A percentile compares a stretch with the other conserved stretches of the same genome.
Evolutionary conservation across 2,329 filamentous ascomycete genomes (phyloP).

Genomic region (Neocatenulostroma microsporum): DNA sequence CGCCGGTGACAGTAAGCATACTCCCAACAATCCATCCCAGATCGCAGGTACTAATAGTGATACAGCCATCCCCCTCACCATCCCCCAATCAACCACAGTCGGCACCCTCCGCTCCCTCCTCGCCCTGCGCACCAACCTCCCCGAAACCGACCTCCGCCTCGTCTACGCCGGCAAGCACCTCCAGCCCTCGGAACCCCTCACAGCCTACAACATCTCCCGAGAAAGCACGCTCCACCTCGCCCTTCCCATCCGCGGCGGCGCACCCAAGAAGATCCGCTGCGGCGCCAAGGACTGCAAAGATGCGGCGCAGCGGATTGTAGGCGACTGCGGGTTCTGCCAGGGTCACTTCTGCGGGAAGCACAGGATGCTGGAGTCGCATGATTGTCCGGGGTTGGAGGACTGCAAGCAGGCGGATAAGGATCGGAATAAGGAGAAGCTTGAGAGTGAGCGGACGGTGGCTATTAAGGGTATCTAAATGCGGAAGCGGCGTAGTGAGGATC

Average conservation of each 20-base stretch:
- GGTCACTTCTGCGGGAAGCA: slow-evolving; percentile 95
- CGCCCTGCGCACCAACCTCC: slow-evolving; percentile 50
- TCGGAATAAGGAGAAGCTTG: slow-evolving; percentile 84
- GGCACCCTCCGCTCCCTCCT: slow-evolving; percentile 50
- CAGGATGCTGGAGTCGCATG: slow-evolving; percentile 86
- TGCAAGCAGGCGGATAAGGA: slow-evolving; percentile 97
- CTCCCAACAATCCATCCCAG: not conserved
- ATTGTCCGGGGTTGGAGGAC: slow-evolving; percentile 86
- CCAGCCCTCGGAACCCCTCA: slow-evolving; percentile 36
- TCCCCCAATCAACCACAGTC: slow-evolving; percentile 48
- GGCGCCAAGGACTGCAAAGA: slow-evolving; percentile 83
- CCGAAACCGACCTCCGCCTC: slow-evolving; percentile 46
- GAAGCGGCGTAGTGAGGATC: not conserved
- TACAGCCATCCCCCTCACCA: slow-evolving; percentile 49
- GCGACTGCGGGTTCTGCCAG: slow-evolving; percentile 90
- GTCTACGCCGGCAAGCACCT: slow-evolving; percentile 53
- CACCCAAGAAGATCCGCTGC: slow-evolving; percentile 74
- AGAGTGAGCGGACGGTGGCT: slow-evolving; percentile 85
- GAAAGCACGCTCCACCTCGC: slow-evolving; percentile 49
- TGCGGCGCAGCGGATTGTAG: slow-evolving; percentile 83
- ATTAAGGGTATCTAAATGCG: slow-evolving; percentile 69
- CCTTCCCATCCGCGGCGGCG: slow-evolving; percentile 50
- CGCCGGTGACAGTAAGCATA: slow-evolving; percentile 48
- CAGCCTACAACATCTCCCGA: slow-evolving; percentile 42
- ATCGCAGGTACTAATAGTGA: slow-evolving; percentile 20